phyloP scores from a whole-genome alignment of 768 basidiomycete species.

The Suillus fuscotomentosus region DNA sequence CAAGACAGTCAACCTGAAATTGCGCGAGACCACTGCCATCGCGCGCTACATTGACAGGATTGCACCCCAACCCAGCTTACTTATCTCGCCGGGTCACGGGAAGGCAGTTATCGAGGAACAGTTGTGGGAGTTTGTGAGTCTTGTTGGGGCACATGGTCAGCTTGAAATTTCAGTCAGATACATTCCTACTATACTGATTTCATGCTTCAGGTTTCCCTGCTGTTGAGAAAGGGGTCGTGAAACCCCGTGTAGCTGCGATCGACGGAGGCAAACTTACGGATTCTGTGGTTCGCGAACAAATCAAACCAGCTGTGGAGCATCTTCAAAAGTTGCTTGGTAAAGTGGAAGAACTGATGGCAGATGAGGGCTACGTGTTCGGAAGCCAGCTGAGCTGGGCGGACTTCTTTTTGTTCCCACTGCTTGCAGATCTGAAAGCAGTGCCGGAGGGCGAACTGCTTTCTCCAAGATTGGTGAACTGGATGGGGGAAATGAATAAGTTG shows the following conservation, averaged over 20 bases:
- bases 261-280: conserved; percentile 24
- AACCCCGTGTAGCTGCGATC: conserved; percentile 26
- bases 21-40: conserved; percentile 30
- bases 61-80: conserved; percentile 25
- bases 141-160: conserved; percentile 24
- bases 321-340: conserved; percentile 17
- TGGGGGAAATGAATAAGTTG: conserved; percentile 23
- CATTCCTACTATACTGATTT: conserved; percentile 4
- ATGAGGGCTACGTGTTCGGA: conserved; percentile 29
- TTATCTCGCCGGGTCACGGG: conserved; percentile 19
- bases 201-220: conserved; percentile 23
- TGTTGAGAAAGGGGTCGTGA: conserved; percentile 31
- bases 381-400: conserved; percentile 29
- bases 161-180: neutral
- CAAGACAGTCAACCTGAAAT: conserved; percentile 19
- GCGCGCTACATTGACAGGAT: conserved; percentile 29
- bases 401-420: conserved; percentile 31
- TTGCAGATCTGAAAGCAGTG: conserved; percentile 28
- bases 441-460: conserved; percentile 26
- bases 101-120: conserved; percentile 24
- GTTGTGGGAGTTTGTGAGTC: conserved; percentile 33
- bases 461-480: conserved; percentile 22
- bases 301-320: conserved; percentile 16
- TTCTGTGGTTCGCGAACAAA: conserved; percentile 17
- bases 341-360: conserved; percentile 23